Evolutionary conservation across 495 filamentous ascomycete species (phyloP).

Genomic region (Penicillium desertorum): DNA sequence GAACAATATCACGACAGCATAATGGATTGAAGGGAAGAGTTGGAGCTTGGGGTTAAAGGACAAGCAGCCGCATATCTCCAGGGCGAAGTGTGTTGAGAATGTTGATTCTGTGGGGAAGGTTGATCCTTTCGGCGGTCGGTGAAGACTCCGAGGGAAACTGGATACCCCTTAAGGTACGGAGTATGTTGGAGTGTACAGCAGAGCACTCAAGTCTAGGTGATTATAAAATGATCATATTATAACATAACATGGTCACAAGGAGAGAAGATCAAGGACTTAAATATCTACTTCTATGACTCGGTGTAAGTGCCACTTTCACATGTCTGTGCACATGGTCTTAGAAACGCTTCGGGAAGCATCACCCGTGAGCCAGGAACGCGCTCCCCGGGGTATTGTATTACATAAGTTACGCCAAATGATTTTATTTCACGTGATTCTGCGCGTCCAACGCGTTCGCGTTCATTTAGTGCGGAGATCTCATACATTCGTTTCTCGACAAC

Average conservation of each 20-base stretch:
- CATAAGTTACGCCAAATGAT: constrained; percentile 11
- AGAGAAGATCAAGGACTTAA: not conserved
- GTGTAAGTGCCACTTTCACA: constrained; percentile 2
- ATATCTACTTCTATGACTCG: not conserved
- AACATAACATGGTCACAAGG: not conserved
- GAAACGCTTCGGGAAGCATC: not conserved
- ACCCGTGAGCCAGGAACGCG: not conserved
- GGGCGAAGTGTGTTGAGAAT: not conserved
- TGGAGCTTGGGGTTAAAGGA: not conserved
- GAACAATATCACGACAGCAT: not conserved
- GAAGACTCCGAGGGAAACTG: constrained; percentile 30
- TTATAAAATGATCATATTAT: not conserved
- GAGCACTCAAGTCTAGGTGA: not conserved
- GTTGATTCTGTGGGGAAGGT: constrained; percentile 29
- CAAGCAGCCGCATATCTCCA: constrained; percentile 7
- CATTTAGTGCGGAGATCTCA: constrained; percentile 17
- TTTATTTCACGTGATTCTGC: constrained; percentile 8
- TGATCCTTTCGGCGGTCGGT: constrained; percentile 42
- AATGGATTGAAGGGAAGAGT: not conserved
- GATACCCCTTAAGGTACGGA: not conserved
- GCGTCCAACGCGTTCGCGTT: constrained; percentile 30
- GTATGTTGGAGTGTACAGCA: not conserved
- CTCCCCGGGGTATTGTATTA: not conserved
- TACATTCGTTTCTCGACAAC: not conserved
- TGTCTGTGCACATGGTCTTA: constrained; percentile 4